Base-by-base conservation (phyloP, 306 rosid species). In the Herpetospermum pedunculosum region DNA sequence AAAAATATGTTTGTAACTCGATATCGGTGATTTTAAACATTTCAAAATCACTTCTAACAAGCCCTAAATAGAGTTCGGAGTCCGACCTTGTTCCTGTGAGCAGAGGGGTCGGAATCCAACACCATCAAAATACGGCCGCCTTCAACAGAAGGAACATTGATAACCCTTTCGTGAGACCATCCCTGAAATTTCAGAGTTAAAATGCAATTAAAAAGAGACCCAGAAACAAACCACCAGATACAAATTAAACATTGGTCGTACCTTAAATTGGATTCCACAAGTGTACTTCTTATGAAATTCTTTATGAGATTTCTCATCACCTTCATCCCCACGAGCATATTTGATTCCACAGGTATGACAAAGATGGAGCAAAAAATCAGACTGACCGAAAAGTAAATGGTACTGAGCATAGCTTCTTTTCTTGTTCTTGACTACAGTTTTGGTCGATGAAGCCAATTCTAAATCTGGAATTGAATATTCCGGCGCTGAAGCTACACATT, bases 331-430 rank as follows among this genome's bases (percentile, higher is more conserved):
- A 2, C 92, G 89, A 49, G 91, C 76, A 82, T 82, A 91, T 68
- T 87, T 81, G 57, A 89, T 29, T 11, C 97, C 90, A 52, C 97
- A 89, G 2, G 64, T 76, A 23, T 89, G 57, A 72, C 98, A 93
- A 2, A 75, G 37, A 72, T 78, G 91, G 29, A 89, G 78, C 8
- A 81, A 79, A 75, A 91, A 94, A 79, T 88, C 94, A 29, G 91
- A 89, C 77, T 91, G 96, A 26, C 97, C 97, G 4, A 89, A 86
- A 5, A 91, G 92, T 21, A 94, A 77, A 83, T 94, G 87, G 47
- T 87, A 83, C 70, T 93, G 92, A 4, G 92, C 97, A 53, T 91
- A 91, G 85, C 85, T 87, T 81, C 94, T 86, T 79, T 90, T 91
- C 88, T 93, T 87, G 80, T 91, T 93, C 83, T 86, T 87, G 16